phyloP scores from a whole-genome alignment of 768 basidiomycete species.

The Hortiboletus campestris region DNA sequence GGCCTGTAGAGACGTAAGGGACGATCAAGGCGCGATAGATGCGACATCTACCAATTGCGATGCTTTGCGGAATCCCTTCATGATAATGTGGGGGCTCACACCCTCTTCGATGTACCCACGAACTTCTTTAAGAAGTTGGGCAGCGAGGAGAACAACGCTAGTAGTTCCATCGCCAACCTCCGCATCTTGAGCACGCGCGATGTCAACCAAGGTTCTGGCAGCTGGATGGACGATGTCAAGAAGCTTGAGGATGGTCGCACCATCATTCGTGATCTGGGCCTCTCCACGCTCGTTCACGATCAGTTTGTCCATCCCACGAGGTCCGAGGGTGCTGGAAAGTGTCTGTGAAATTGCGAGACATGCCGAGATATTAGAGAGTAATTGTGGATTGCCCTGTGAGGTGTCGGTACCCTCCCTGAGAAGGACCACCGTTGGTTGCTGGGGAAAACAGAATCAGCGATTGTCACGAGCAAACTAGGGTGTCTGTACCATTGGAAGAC shows the following conservation, averaged over 20 bases:
- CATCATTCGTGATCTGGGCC: slow-evolving; percentile 99
- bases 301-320: slow-evolving; percentile 98
- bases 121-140: slow-evolving; percentile 92
- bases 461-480: not conserved
- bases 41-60: slow-evolving; percentile 68
- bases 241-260: slow-evolving; percentile 96
- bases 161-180: slow-evolving; percentile 99
- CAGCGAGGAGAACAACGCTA: slow-evolving; percentile 90
- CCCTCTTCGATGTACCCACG: slow-evolving; percentile 92
- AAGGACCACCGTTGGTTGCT: slow-evolving; percentile 99
- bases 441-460: slow-evolving; percentile 17
- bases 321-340: slow-evolving; percentile 92
- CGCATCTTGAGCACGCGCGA: slow-evolving; percentile 96
- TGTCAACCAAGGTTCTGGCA: slow-evolving; percentile 96
- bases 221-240: slow-evolving; percentile 98
- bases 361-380: slow-evolving; percentile 94
- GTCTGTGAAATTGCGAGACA: slow-evolving; percentile 93
- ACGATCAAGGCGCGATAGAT: slow-evolving; percentile 3
- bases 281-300: slow-evolving; percentile 93
- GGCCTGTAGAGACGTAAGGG: slow-evolving; percentile 49
- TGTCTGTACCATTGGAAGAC: slow-evolving; percentile 68
- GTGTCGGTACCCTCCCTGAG: slow-evolving; percentile 95
- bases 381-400: slow-evolving; percentile 89
- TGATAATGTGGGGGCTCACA: slow-evolving; percentile 95
- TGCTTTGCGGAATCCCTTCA: slow-evolving; percentile 92